These are phyloP conservation scores for Articulospora tetracladia DNA, from an alignment of 495 filamentous ascomycete species.

Conservation along the genomic window DNA sequence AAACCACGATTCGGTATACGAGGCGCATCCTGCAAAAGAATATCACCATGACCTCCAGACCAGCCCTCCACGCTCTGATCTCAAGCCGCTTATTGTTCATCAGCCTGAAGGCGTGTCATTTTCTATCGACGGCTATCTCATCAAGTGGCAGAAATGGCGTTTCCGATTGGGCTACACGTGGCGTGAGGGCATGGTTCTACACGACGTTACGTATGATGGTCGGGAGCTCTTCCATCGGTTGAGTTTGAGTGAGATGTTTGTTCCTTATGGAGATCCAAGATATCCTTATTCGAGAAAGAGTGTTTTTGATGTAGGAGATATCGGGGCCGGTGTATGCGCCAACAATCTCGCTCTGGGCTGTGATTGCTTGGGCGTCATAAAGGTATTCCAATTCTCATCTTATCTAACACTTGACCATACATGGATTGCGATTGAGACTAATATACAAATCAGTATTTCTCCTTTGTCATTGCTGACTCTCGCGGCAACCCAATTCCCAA, in stretches of 20 bases:
- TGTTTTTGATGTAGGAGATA: slow-evolving; percentile 78
- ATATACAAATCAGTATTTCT: slow-evolving; percentile 45
- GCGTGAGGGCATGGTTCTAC: slow-evolving; percentile 67
- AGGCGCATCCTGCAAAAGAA: slow-evolving; percentile 13
- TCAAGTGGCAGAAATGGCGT: slow-evolving; percentile 69
- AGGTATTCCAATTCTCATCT: slow-evolving; percentile 46
- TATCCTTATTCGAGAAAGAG: slow-evolving; percentile 70
- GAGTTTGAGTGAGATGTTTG: slow-evolving; percentile 73
- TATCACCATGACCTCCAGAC: slow-evolving; percentile 20
- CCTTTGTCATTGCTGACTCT: slow-evolving; percentile 62
- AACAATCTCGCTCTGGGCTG: slow-evolving; percentile 70
- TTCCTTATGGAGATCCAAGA: slow-evolving; percentile 71
- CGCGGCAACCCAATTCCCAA: slow-evolving; percentile 53
- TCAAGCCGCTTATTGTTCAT: slow-evolving; percentile 42
- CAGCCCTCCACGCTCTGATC: slow-evolving; percentile 3
- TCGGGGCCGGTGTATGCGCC: slow-evolving; percentile 70
- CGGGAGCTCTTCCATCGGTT: slow-evolving; percentile 74
- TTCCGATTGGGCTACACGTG: slow-evolving; percentile 71
- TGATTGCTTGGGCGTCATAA: slow-evolving; percentile 66
- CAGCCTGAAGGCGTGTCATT: slow-evolving; percentile 51
- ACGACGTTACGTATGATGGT: slow-evolving; percentile 60
- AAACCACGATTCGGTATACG: slow-evolving; percentile 10
- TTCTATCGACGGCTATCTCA: slow-evolving; percentile 39
- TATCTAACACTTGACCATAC: no score
- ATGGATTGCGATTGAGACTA: no score